phyloP scores from a whole-genome alignment of 306 rosid genomes.

The Prunus armeniaca region DNA sequence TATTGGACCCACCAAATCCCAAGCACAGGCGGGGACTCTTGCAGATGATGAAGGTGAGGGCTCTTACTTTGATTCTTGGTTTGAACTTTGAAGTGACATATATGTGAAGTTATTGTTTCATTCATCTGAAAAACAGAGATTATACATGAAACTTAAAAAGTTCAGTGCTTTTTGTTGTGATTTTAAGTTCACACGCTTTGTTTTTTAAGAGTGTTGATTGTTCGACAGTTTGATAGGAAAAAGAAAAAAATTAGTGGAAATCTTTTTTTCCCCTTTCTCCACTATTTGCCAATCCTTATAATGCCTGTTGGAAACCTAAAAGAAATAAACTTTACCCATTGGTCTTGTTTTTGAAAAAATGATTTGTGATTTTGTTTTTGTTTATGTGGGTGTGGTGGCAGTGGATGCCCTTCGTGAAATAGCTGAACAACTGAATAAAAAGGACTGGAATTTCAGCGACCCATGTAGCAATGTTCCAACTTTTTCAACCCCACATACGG shows the following conservation, averaged over 20 bases:
- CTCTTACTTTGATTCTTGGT: background rate
- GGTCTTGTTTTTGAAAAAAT: background rate
- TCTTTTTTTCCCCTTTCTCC: too few relatives aligned
- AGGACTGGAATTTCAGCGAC: constrained; percentile 24
- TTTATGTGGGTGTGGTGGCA: constrained; percentile 14
- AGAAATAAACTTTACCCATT: background rate
- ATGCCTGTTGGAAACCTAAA: background rate
- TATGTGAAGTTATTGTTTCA: background rate
- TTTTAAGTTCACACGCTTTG: background rate
- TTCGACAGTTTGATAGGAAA: background rate
- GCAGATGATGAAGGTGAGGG: constrained; percentile 21
- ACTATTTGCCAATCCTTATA: background rate
- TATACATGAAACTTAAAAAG: background rate
- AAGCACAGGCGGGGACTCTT: constrained; percentile 23
- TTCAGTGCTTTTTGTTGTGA: background rate
- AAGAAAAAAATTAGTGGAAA: background rate
- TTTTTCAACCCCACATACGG: background rate
- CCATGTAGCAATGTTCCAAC: constrained; percentile 21
- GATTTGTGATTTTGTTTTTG: background rate
- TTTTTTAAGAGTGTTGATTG: background rate
- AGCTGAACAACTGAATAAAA: constrained; percentile 24
- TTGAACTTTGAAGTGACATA: background rate
- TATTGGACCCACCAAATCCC: constrained; percentile 8
- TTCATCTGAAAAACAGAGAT: background rate
- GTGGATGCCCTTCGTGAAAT: constrained; percentile 21